These are phyloP conservation scores for Xylariaceae sp. DNA, from an alignment of 2,329 filamentous ascomycete genomes.

Conservation along the genomic window DNA sequence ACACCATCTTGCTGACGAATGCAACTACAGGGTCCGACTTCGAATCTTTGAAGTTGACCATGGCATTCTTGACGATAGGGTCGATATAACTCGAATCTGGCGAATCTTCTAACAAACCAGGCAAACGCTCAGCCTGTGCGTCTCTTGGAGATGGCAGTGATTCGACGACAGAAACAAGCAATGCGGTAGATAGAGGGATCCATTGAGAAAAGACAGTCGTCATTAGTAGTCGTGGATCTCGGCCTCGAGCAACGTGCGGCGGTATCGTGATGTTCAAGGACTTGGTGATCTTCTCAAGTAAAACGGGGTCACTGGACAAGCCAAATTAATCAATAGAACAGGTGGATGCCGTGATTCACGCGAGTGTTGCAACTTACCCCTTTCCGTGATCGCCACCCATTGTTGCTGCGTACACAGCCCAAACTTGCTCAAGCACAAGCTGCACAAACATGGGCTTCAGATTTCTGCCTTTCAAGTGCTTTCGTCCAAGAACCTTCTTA, in stretches of 20 bases:
- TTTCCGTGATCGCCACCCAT: conserved; percentile 75
- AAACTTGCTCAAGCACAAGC: conserved; percentile 88
- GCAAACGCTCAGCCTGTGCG: conserved; percentile 76
- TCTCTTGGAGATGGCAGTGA: conserved; percentile 77
- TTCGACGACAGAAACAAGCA: conserved; percentile 91
- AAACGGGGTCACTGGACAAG: conserved; percentile 58
- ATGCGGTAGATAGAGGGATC: conserved; percentile 86
- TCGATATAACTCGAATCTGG: conserved; percentile 72
- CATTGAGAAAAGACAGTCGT: conserved; percentile 83
- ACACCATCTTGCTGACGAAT: conserved; percentile 98
- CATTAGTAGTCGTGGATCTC: conserved; percentile 77
- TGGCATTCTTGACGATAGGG: conserved; percentile 65
- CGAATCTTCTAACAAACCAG: conserved; percentile 70
- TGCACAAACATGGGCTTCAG: conserved; percentile 98
- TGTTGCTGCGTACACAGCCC: conserved; percentile 91
- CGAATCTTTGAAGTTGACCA: conserved; percentile 70
- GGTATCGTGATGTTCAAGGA: conserved; percentile 79
- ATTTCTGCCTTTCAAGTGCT: conserved; percentile 86
- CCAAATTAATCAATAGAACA: conserved; percentile 19
- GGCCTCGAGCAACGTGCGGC: conserved; percentile 75
- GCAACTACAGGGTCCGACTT: conserved; percentile 75
- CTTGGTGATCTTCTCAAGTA: conserved; percentile 93
- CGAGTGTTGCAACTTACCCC: conserved; percentile 49
- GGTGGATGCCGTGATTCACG: background rate
- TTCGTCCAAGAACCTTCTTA: conserved; percentile 82